A percentile compares a stretch with the other conserved stretches of the same genome.
Evolutionary conservation across 2,329 filamentous ascomycete species (phyloP).

Genomic region (Ceratocystis variospora): DNA sequence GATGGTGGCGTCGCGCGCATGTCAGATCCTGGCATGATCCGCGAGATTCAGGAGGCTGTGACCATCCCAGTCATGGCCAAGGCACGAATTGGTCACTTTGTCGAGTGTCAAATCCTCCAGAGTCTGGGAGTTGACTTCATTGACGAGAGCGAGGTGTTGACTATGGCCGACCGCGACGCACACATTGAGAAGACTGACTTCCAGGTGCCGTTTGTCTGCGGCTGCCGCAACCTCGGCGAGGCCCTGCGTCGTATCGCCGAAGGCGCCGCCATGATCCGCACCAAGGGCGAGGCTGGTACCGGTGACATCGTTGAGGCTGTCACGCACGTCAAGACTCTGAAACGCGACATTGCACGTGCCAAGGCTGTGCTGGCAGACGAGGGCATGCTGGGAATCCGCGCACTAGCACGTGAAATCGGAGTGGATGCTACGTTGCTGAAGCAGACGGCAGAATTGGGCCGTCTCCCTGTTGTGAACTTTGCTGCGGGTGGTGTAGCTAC

Average conservation of each 20-base stretch:
- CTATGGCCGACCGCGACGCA: slow-evolving; percentile 76
- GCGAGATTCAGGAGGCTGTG: slow-evolving; percentile 84
- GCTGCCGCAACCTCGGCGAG: slow-evolving; percentile 87
- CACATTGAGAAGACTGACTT: slow-evolving; percentile 84
- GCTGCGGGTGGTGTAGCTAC: slow-evolving; percentile 99
- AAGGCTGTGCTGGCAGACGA: slow-evolving; percentile 53
- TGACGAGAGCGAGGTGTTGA: slow-evolving; percentile 94
- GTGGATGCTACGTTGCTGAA: slow-evolving; percentile 66
- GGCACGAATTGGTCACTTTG: slow-evolving; percentile 91
- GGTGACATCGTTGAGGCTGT: slow-evolving; percentile 96
- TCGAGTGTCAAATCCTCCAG: slow-evolving; percentile 97
- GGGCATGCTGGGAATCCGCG: slow-evolving; percentile 43
- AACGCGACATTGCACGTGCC: slow-evolving; percentile 64
- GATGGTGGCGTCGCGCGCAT: slow-evolving; percentile 92
- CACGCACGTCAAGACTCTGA: slow-evolving; percentile 86
- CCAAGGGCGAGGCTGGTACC: slow-evolving; percentile 94
- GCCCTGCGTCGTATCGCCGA: slow-evolving; percentile 81
- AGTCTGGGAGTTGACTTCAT: slow-evolving; percentile 93
- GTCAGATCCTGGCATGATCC: slow-evolving; percentile 90
- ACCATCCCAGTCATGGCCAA: slow-evolving; percentile 99
- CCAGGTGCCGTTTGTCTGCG: slow-evolving; percentile 84
- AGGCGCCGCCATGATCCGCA: slow-evolving; percentile 96
- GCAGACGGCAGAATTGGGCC: slow-evolving; percentile 73
- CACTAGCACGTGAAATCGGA: slow-evolving; percentile 68
- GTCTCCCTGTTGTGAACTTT: slow-evolving; percentile 93